Conservation (phyloP, 2,329 filamentous ascomycete genomes). For the Fusarium sp. region DNA sequence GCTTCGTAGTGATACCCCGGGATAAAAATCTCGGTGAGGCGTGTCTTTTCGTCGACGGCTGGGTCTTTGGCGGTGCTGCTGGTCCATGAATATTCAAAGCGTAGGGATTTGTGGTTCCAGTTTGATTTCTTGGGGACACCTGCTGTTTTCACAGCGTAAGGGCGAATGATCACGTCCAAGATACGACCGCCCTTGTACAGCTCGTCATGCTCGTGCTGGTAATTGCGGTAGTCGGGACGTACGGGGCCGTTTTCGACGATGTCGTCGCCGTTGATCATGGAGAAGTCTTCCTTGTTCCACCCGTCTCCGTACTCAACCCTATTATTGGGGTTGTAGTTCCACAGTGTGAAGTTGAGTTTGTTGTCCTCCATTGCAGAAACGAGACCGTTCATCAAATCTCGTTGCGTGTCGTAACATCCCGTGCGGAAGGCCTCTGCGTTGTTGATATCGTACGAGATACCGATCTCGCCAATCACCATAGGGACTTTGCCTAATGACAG, state of each 20-base stretch:
- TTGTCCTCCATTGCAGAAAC: conserved; percentile 58
- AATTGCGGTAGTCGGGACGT: conserved; percentile 53
- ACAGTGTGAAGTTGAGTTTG: conserved; percentile 56
- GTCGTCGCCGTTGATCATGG: conserved; percentile 55
- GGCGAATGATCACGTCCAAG: conserved; percentile 57
- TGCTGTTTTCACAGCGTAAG: conserved; percentile 58
- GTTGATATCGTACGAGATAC: conserved; percentile 59
- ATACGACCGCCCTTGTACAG: conserved; percentile 56
- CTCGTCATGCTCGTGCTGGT: conserved; percentile 51
- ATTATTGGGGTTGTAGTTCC: conserved; percentile 59
- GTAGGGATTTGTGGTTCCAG: conserved; percentile 54
- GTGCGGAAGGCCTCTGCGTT: conserved; percentile 53
- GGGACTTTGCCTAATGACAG: conserved; percentile 53
- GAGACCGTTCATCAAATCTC: conserved; percentile 57
- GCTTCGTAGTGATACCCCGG: conserved; percentile 56
- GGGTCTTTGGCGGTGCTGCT: conserved; percentile 32
- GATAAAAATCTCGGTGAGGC: conserved; percentile 56
- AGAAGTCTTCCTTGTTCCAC: conserved; percentile 61
- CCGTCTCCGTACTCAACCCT: conserved; percentile 57
- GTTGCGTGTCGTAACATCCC: conserved; percentile 56
- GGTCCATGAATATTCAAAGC: conserved; percentile 54
- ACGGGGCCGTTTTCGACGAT: conserved; percentile 47
- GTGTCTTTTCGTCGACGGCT: conserved; percentile 32
- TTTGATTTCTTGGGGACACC: conserved; percentile 53
- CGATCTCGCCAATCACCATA: conserved; percentile 57